phyloP scores from a whole-genome alignment of 1,284 basidiomycete genomes.

The Ustilago sp. region DNA sequence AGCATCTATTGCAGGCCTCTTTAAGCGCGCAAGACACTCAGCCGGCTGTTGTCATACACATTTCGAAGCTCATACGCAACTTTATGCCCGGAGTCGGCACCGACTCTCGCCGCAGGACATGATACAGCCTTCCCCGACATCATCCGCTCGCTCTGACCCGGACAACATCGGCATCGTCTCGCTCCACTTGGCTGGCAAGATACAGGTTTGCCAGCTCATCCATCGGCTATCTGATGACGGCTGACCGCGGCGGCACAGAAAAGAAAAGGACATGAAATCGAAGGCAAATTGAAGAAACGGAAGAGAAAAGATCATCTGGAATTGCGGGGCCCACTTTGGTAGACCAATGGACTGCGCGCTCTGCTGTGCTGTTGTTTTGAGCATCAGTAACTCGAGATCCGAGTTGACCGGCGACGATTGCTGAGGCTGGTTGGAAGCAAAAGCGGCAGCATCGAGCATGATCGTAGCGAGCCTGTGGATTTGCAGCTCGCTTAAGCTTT shows the following conservation, averaged over 20 bases:
- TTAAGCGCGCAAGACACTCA: no score
- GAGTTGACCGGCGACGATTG: constrained; percentile 2
- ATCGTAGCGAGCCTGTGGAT: constrained; percentile 9
- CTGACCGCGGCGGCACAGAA: no score
- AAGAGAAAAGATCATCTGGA: neutral
- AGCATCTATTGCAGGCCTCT: no score
- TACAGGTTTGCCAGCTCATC: neutral
- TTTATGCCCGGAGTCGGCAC: neutral
- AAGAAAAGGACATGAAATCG: no score
- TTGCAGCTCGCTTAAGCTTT: constrained; percentile 12
- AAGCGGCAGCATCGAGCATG: neutral
- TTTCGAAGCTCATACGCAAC: no score
- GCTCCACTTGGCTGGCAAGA: neutral
- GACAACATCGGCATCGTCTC: neutral
- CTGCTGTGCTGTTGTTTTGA: neutral
- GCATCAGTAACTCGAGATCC: neutral
- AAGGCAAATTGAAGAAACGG: no score
- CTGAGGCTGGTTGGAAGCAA: neutral
- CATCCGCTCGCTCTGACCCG: neutral
- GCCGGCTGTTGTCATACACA: no score
- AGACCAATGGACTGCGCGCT: neutral
- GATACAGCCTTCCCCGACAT: neutral
- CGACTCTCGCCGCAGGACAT: neutral
- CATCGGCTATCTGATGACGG: neutral
- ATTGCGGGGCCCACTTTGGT: constrained; percentile 5